phyloP scores from a whole-genome alignment of 768 basidiomycete species.

The Scleroderma citrinum region DNA sequence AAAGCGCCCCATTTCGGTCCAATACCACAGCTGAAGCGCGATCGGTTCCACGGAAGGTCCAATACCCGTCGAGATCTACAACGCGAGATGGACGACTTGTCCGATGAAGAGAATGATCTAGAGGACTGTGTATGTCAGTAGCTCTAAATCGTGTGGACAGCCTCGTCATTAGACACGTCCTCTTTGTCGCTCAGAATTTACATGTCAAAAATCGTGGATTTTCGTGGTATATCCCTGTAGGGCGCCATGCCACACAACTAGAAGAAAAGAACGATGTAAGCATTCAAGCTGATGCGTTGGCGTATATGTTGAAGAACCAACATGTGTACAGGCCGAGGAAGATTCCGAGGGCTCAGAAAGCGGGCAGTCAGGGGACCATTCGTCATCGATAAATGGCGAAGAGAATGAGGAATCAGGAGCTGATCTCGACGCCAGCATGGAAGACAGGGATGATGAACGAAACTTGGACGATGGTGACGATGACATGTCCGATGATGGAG shows the following conservation, averaged over 20 bases:
- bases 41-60: slow-evolving; percentile 50
- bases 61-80: slow-evolving; percentile 62
- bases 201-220: slow-evolving; percentile 62
- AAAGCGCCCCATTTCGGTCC: slow-evolving; percentile 62
- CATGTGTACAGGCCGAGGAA: slow-evolving; percentile 26
- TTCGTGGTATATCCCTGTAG: slow-evolving; percentile 66
- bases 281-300: slow-evolving; percentile 1
- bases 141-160: not conserved
- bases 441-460: slow-evolving; percentile 40
- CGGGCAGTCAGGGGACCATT: slow-evolving; percentile 24
- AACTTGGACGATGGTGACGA: slow-evolving; percentile 35
- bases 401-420: slow-evolving; percentile 36
- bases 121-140: slow-evolving; percentile 56
- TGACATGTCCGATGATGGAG: slow-evolving; percentile 39
- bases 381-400: slow-evolving; percentile 29
- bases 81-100: slow-evolving; percentile 77
- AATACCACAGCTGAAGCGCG: slow-evolving; percentile 43
- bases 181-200: slow-evolving; percentile 38
- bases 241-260: slow-evolving; percentile 62
- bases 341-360: slow-evolving; percentile 31
- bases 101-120: slow-evolving; percentile 79
- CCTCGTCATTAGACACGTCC: not conserved
- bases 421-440: slow-evolving; percentile 33
- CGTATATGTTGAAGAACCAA: not conserved
- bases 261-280: slow-evolving; percentile 83